phyloP scores from a whole-genome alignment of 768 basidiomycete species.

The Paxillus ammoniavirescens region DNA sequence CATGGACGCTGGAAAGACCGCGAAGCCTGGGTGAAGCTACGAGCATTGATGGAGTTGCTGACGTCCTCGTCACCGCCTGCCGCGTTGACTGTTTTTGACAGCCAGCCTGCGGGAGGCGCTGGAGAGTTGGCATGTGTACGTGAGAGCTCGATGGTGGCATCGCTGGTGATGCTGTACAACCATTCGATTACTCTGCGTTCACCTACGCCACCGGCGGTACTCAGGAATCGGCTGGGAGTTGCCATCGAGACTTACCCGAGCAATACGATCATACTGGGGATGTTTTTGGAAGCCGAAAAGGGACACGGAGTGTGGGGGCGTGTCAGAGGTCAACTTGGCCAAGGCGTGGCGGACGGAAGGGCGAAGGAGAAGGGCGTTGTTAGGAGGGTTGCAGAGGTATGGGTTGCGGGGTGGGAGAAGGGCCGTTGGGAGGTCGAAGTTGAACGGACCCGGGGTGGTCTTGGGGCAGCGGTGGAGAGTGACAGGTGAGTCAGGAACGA shows the following conservation, averaged over 20 bases:
- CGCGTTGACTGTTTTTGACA: constrained; percentile 40
- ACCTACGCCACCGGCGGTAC: constrained; percentile 53
- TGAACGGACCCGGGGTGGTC: constrained; percentile 66
- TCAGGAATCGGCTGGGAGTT: constrained; percentile 55
- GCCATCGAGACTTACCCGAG: constrained; percentile 59
- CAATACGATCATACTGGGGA: constrained; percentile 69
- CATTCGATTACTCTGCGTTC: constrained; percentile 54
- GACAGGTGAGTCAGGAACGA: constrained; percentile 51
- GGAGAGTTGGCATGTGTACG: constrained; percentile 7
- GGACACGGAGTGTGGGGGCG: constrained; percentile 80
- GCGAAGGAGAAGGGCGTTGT: constrained; percentile 52
- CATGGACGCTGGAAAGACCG: constrained; percentile 50
- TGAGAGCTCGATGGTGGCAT: constrained; percentile 58
- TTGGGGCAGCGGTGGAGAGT: constrained; percentile 60
- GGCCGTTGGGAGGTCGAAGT: constrained; percentile 68
- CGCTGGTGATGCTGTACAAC: constrained; percentile 60
- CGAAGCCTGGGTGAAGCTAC: constrained; percentile 64
- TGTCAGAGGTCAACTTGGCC: constrained; percentile 56
- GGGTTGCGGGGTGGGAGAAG: constrained; percentile 78
- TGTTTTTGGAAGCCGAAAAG: constrained; percentile 75
- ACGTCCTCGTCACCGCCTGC: constrained; percentile 40
- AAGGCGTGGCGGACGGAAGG: constrained; percentile 32
- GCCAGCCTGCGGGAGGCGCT: constrained; percentile 16
- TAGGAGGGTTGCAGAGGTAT: constrained; percentile 65
- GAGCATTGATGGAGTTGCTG: constrained; percentile 64